These are phyloP conservation scores for Primulina huaijiensis DNA, from an alignment of 257 asterid genomes.

Conservation along the genomic window DNA sequence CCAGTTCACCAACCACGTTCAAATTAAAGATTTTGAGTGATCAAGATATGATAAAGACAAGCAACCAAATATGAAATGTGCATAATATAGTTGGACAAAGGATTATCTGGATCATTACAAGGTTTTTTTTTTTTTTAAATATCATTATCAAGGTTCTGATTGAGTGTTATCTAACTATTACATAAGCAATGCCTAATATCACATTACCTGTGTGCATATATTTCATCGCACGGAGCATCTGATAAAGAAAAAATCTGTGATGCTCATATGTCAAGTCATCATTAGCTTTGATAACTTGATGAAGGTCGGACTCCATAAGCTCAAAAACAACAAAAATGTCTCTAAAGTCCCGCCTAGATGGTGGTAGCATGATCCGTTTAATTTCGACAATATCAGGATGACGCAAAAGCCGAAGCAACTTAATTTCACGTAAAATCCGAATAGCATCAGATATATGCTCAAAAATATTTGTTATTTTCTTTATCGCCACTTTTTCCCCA, in stretches of 20 bases:
- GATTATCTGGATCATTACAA: neutral
- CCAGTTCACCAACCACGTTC: constrained; percentile 6
- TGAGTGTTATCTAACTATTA: constrained; percentile 2
- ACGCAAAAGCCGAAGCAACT: constrained; percentile 93
- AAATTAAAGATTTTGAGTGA: neutral
- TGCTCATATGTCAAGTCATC: constrained; percentile 63
- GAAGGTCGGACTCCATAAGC: constrained; percentile 93
- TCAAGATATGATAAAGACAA: constrained; percentile 1
- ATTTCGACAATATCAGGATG: constrained; percentile 97
- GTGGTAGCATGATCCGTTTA: constrained; percentile 90
- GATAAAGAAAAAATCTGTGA: constrained; percentile 59
- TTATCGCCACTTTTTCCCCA: constrained; percentile 91
- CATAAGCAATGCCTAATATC: constrained; percentile 4
- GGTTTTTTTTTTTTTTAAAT: neutral
- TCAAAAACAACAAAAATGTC: constrained; percentile 94
- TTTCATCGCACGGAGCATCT: constrained; percentile 66
- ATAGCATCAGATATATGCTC: constrained; percentile 98
- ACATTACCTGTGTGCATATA: constrained; percentile 59
- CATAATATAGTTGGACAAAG: neutral
- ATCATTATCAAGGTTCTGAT: neutral
- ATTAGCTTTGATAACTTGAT: constrained; percentile 82
- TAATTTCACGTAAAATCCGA: constrained; percentile 88
- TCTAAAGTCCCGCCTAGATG: constrained; percentile 90
- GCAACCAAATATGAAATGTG: neutral
- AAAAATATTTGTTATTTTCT: constrained; percentile 88